phyloP scores from a whole-genome alignment of 1,284 basidiomycete species.

The Gomphus bonarii region DNA sequence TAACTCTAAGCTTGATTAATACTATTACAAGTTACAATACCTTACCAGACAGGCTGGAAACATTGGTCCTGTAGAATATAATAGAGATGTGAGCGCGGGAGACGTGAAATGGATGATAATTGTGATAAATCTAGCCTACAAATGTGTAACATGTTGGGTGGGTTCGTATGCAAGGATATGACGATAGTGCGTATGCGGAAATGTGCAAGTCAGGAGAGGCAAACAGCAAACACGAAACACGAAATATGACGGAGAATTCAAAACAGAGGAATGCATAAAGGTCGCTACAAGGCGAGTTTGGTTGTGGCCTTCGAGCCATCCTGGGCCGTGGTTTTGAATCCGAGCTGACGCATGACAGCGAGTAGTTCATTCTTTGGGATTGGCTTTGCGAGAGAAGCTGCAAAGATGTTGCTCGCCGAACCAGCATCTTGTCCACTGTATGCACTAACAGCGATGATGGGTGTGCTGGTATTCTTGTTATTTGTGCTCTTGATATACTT shows the following conservation, averaged over 20 bases:
- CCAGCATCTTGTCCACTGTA: conserved; percentile 61
- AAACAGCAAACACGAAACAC: background rate
- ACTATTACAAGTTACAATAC: too few species aligned
- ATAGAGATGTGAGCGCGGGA: background rate
- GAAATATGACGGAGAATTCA: background rate
- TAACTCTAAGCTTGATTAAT: too few species aligned
- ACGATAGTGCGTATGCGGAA: conserved; percentile 1
- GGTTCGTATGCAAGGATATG: conserved; percentile 8
- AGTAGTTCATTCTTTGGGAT: conserved; percentile 79
- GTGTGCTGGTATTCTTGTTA: conserved; percentile 80
- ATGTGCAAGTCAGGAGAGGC: background rate
- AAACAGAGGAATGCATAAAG: background rate
- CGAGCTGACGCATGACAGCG: conserved; percentile 70
- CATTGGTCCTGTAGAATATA: too few species aligned
- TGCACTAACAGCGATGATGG: conserved; percentile 86
- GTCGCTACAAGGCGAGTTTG: conserved; percentile 2
- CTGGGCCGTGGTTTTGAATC: conserved; percentile 80
- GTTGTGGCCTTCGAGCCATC: conserved; percentile 27
- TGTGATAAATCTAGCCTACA: conserved; percentile 10
- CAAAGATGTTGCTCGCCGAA: conserved; percentile 70
- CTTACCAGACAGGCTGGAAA: too few species aligned
- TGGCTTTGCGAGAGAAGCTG: conserved; percentile 80
- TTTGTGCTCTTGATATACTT: conserved; percentile 93
- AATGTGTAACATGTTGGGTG: conserved; percentile 10
- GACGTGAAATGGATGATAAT: background rate